Evolutionary conservation across 2,329 filamentous ascomycete genomes (phyloP), one percentile per base, ranked within the genome.

Genomic region (Xylariaceae sp.): DNA sequence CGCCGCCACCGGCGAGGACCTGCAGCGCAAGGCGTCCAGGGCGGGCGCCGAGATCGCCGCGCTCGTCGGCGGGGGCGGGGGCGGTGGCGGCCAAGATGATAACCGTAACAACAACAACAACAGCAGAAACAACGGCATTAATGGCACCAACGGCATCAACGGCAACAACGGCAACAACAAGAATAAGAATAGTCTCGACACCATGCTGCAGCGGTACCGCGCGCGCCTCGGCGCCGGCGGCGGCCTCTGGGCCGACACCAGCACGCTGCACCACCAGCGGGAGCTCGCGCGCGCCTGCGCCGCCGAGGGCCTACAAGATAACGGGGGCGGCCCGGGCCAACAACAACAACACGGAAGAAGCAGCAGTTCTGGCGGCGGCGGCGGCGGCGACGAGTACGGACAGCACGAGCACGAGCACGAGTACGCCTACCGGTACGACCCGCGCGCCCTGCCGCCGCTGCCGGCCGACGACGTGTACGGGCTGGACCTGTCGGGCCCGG

Each of bases 211-310:
- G 27, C 13, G 8, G 9, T 12, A 8, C 12, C 27, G 30, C 6
- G 19, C 30, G 19, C 33, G 21, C 14, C 33, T 39, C n/a, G 30
- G 29, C n/a, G 26, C 31, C 12, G 22, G 21, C 1, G 19, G 16
- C 11, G 31, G 37, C 13, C 43, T 61, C 21, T 62, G 59, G 59
- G 53, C 58, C 23, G 45, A 59, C 29, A 52, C 47, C 5, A 33
- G 35, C 2, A 52, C 49, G 3, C 42, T 62, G 30, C 21, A 55
- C 18, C 59, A 62, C 35, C 30, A 25, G 8, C 4, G 5, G 29
- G 18, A 32, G 21, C 12, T 25, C 19, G 13, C 19, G 21, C n/a
- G 21, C n/a, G 4, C 21, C 6, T 5, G n/a, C 14, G 17, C 17
- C 8, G 5, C 11, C 7, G 29, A 4, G 17, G 29, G 15, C n/a